Evolutionary conservation across 441 rosid genomes (phyloP), one percentile per base, ranked within the genome.

Genomic region (Adansonia rubrostipa): DNA sequence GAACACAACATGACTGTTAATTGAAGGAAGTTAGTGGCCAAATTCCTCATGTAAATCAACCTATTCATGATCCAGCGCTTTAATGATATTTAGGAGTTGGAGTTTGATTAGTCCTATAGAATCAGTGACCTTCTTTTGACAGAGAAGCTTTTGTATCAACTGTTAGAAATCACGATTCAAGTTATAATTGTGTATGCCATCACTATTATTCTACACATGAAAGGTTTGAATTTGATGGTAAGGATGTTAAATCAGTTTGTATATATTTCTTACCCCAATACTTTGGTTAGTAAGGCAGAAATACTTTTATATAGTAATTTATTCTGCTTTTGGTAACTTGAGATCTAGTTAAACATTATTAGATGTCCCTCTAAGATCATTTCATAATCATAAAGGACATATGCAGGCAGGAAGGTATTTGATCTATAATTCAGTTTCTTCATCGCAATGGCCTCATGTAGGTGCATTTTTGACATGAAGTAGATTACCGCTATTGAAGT

Each of bases 351-450:
- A 70, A 24, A 50, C 42, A 50, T 70, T 14, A 24, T 70, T 68
- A 70, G 10, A 0, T 50, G 58, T 15, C 45, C 42, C 56, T 70
- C 22, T 70, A 50, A 70, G 22, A 50, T 51, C 22, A 70, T 50
- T 24, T 70, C 58, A 24, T 51, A 50, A 13, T 8, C 17, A 20
- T 54, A 28, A 48, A 70, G 36, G 56, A 45, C 20, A 45, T 68
- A 68, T 68, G 36, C 5, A 48, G 9, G 42, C 13, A 3, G 17
- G 44, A 70, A 70, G 20, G 42, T 48, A 13, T 69, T 47, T 9
- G 54, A 9, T 19, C n/a, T n/a, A 69, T 69, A 48, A 48, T 20
- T 45, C 40, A 69, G 13, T 65, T 65, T 48, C 24, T 65, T 65
- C 50, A 22, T 69, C 14, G 17, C 19, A 48, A 13, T 70, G 42